Evolutionary conservation across 805 yeast species (phyloP), one percentile per base, ranked within the genome.

Genomic region (Starmerella vitae): DNA sequence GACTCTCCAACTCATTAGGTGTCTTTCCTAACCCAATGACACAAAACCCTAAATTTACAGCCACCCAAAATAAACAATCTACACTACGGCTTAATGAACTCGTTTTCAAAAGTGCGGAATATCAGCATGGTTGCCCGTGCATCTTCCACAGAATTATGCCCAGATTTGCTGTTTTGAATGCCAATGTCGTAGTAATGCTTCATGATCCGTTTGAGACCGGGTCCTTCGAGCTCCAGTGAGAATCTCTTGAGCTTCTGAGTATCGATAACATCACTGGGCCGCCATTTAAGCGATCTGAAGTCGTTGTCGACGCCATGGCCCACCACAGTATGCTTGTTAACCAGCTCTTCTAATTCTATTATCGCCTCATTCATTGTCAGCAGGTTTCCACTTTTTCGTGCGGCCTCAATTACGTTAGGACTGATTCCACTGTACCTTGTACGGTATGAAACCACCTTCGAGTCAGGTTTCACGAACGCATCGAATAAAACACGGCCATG

Each of bases 221-320:
- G 86, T 53, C 75, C 79, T 44, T 68, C 67, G 0, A 93, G 91
- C 0, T 76, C 0, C 94, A 94, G 24, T 79, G 66, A 12, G 72
- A 70, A 56, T 81, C 94, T 37, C 82, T 82, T 58, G 36, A 64
- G 14, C 75, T 63, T 48, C 0, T 94, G 67, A 0, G 97, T 86
- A 58, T 88, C 98, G 10, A 88, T 71, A 1, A 82, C 78, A 54
- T 85, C 96, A 33, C 75, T 67, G 10, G 85, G 50, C 48, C 69
- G 68, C 53, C 32, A 19, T 13, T 30, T 22, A 10, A 88, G 58
- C 2, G 76, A 93, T 13, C 68, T 65, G 35, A 88, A 62, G 57
- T 88, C 98, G 20, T 78, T 74, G 44, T 83, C 85, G 24, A 88
- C 61, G 0, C 96, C 85, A 56, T 88, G 98, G 1, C 98, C 97